Conservation (phyloP, 257 asterid species). For the Gentiana straminea region DNA sequence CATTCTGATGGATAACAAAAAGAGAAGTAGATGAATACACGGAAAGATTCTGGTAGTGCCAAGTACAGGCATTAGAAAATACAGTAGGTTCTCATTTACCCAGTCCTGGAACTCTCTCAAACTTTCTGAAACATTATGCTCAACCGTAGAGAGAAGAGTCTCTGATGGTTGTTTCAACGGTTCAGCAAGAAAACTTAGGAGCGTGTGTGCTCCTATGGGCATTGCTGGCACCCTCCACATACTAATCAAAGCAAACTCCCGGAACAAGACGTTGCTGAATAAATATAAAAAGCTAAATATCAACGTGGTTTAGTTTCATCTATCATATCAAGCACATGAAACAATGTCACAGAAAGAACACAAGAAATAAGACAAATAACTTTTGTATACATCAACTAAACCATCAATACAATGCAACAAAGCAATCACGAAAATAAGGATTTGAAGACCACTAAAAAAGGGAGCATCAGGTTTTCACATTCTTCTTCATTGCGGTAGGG, state of each 20-base stretch:
- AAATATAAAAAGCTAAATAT: slow-evolving; percentile 9
- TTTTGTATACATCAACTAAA: background rate
- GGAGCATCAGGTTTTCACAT: too few relatives aligned
- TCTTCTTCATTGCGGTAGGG: too few relatives aligned
- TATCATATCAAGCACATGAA: too few relatives aligned
- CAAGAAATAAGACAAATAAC: slow-evolving; percentile 3
- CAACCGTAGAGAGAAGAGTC: slow-evolving; percentile 43
- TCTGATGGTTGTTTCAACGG: slow-evolving; percentile 79
- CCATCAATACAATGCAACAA: background rate
- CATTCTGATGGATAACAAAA: slow-evolving; percentile 48
- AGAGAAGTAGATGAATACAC: slow-evolving; percentile 1
- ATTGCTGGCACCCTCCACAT: slow-evolving; percentile 97
- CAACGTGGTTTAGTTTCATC: background rate
- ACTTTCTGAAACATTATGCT: slow-evolving; percentile 53
- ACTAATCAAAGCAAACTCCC: slow-evolving; percentile 92
- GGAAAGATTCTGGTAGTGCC: too few relatives aligned
- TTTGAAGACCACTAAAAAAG: too few relatives aligned
- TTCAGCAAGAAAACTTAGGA: slow-evolving; percentile 93
- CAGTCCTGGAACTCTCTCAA: slow-evolving; percentile 91
- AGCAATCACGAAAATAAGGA: too few relatives aligned
- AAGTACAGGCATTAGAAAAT: too few relatives aligned
- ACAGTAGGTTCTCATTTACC: slow-evolving; percentile 33
- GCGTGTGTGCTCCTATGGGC: slow-evolving; percentile 89
- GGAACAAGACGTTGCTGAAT: slow-evolving; percentile 78
- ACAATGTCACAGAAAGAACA: background rate